phyloP scores from a whole-genome alignment of 2,329 filamentous ascomycete species.

The Diplodia scrobiculata region DNA sequence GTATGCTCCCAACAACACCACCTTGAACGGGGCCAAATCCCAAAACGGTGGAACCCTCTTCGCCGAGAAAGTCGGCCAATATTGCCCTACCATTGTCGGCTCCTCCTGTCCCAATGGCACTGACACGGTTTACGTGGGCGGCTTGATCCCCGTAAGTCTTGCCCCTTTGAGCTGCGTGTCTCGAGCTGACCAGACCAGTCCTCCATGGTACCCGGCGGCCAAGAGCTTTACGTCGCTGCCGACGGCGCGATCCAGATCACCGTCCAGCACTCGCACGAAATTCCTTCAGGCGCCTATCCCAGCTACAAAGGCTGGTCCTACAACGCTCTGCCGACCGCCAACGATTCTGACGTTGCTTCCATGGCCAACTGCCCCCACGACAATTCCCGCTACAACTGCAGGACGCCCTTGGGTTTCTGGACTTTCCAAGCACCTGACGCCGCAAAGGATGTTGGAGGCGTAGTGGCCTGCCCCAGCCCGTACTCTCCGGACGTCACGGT shows the following conservation, averaged over 20 bases:
- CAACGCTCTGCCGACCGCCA: constrained; percentile 25
- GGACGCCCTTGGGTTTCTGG: constrained; percentile 31
- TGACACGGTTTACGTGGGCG: constrained; percentile 30
- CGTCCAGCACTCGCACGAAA: constrained; percentile 33
- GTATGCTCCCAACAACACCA: constrained; percentile 29
- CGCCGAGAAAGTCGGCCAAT: constrained; percentile 23
- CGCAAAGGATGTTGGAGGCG: constrained; percentile 29
- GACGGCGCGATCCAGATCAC: constrained; percentile 33
- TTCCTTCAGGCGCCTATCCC: constrained; percentile 31
- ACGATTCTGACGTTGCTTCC: neutral
- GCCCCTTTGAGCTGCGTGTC: no score
- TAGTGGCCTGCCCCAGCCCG: constrained; percentile 32
- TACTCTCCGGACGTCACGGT: constrained; percentile 21
- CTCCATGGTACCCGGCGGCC: constrained; percentile 34
- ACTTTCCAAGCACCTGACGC: constrained; percentile 33
- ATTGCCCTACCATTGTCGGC: constrained; percentile 31
- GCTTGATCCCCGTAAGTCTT: constrained; percentile 31
- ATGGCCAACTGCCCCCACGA: constrained; percentile 25
- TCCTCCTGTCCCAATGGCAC: constrained; percentile 33
- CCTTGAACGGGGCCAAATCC: constrained; percentile 33
- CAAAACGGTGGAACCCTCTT: constrained; percentile 32
- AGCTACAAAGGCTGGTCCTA: constrained; percentile 34
- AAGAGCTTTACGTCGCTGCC: constrained; percentile 33
- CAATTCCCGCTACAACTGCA: constrained; percentile 32
- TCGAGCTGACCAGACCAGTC: constrained; percentile 4